A percentile compares a stretch with the other conserved stretches of the same genome.
Conservation (phyloP, 306 rosid genomes). For the Dryas octopetala region DNA sequence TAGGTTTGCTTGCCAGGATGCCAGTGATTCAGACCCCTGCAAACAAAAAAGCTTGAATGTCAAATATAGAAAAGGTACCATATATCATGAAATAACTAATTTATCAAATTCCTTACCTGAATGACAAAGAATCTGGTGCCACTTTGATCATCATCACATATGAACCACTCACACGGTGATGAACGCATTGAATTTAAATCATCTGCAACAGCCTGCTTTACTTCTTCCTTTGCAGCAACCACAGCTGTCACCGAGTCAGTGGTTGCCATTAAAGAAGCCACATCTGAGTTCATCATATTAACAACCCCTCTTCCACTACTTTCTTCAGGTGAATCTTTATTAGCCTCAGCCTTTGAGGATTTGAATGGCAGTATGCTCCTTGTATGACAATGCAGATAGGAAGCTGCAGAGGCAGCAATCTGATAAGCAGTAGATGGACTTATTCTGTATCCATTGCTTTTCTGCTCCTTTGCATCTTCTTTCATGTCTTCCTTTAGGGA, state of each 20-base stretch:
- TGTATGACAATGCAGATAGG: constrained; percentile 73
- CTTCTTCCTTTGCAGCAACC: constrained; percentile 97
- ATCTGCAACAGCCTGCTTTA: constrained; percentile 97
- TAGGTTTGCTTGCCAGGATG: constrained; percentile 98
- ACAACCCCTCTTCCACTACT: constrained; percentile 27
- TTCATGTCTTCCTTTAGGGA: constrained; percentile 30
- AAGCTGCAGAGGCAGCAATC: constrained; percentile 90
- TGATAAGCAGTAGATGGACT: constrained; percentile 68
- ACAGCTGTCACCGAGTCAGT: constrained; percentile 90
- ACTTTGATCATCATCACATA: constrained; percentile 77
- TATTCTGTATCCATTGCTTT: constrained; percentile 43
- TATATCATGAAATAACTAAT: not conserved
- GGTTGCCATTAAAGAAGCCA: constrained; percentile 84
- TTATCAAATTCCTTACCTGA: constrained; percentile 52
- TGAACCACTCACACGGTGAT: constrained; percentile 89
- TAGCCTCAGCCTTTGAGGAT: constrained; percentile 41
- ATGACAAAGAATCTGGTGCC: constrained; percentile 71
- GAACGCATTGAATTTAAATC: constrained; percentile 70
- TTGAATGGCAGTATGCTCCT: constrained; percentile 74
- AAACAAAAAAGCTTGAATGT: constrained; percentile 2
- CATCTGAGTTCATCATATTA: constrained; percentile 51
- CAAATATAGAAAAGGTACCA: not conserved
- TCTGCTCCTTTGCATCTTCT: constrained; percentile 34
- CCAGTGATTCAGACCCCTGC: constrained; percentile 89
- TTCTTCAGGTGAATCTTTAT: constrained; percentile 39